A percentile compares a stretch with the other conserved stretches of the same genome.
These are phyloP conservation scores for Eucalyptus tenuipes DNA, from an alignment of 345 rosid species.

Conservation along the genomic window DNA sequence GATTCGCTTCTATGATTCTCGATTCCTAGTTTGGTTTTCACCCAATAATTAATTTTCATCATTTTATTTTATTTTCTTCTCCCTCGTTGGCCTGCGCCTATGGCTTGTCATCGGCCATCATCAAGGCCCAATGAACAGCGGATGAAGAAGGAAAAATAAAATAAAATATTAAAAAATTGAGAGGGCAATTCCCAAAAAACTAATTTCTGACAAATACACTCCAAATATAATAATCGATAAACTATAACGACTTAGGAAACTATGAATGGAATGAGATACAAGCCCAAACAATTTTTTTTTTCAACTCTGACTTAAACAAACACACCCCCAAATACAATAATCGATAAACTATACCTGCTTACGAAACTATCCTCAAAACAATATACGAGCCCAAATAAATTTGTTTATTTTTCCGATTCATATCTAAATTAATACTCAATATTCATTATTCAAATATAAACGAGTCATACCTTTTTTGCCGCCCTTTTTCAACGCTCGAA, in stretches of 20 bases:
- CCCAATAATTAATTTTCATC: too few species aligned
- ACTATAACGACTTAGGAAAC: neutral
- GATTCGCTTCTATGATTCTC: fast-evolving
- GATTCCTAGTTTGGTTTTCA: fast-evolving
- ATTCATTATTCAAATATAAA: neutral
- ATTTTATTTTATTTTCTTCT: too few species aligned
- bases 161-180: too few species aligned
- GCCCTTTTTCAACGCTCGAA: neutral
- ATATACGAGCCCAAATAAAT: neutral
- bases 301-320: too few species aligned
- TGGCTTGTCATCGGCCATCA: too few species aligned
- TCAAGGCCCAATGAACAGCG: fast-evolving
- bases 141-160: too few species aligned
- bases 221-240: neutral
- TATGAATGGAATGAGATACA: fast-evolving
- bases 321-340: neutral
- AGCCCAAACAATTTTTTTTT: neutral
- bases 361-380: neutral
- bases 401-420: too few species aligned
- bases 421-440: neutral
- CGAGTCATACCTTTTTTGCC: neutral
- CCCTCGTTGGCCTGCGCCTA: too few species aligned
- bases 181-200: too few species aligned
- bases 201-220: too few species aligned
- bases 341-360: neutral